A percentile compares a stretch with the other conserved stretches of the same genome.
Conservation (phyloP, 306 rosid species). For the Castanea mollissima region DNA sequence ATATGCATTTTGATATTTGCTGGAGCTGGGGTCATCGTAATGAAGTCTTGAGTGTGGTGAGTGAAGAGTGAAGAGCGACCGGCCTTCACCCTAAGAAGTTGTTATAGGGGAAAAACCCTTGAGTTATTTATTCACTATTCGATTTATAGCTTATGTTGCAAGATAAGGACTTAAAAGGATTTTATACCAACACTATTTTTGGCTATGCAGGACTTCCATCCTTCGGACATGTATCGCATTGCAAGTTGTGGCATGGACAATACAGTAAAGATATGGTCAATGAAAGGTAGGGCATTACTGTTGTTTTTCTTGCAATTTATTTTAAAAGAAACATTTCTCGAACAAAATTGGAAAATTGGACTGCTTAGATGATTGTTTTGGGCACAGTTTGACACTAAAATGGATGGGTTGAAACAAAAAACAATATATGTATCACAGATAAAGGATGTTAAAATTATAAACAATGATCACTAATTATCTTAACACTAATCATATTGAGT, state of each 20-base stretch:
- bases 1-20: slow-evolving; percentile 87
- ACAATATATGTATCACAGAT: neutral
- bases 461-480: neutral
- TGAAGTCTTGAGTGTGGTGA: slow-evolving; percentile 95
- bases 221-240: slow-evolving; percentile 77
- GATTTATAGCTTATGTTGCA: neutral
- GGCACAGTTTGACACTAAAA: neutral
- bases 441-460: neutral
- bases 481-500: neutral
- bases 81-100: neutral
- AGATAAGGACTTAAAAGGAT: slow-evolving; percentile 10
- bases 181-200: slow-evolving; percentile 16
- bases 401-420: neutral
- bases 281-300: slow-evolving; percentile 61
- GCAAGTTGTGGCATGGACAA: slow-evolving; percentile 99
- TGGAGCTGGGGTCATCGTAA: slow-evolving; percentile 99
- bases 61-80: slow-evolving; percentile 27
- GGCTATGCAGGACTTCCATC: slow-evolving; percentile 76
- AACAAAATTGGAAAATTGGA: neutral
- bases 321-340: neutral
- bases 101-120: neutral
- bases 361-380: neutral
- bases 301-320: neutral
- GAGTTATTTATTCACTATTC: neutral
- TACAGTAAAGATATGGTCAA: slow-evolving; percentile 95